Evolutionary conservation across 2,329 filamentous ascomycete genomes (phyloP).

Genomic region (Sordariomycetes sp.): DNA sequence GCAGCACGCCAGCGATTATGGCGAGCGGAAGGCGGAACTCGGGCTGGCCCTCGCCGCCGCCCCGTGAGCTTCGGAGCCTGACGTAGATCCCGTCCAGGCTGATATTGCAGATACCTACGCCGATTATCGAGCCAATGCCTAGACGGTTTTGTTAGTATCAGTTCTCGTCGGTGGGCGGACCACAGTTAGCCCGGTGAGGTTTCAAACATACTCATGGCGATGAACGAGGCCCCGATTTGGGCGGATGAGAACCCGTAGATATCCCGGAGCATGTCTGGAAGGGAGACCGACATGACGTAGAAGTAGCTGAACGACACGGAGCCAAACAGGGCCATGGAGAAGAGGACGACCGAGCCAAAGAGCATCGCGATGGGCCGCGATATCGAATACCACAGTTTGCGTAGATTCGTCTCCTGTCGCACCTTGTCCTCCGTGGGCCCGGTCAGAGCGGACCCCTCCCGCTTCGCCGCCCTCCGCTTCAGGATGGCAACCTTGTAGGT

Average conservation of each 20-base stretch:
- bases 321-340: conserved; percentile 33
- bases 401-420: background rate
- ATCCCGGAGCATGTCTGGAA: conserved; percentile 37
- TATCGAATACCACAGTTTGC: conserved; percentile 17
- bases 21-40: conserved; percentile 44
- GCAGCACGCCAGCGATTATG: conserved; percentile 30
- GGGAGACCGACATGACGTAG: conserved; percentile 42
- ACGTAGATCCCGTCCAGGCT: conserved; percentile 43
- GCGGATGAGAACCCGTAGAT: conserved; percentile 39
- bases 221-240: conserved; percentile 39
- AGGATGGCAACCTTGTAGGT: conserved; percentile 51
- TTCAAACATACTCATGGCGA: conserved; percentile 14
- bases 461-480: conserved; percentile 20
- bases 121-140: conserved; percentile 37
- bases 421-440: background rate
- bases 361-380: conserved; percentile 34
- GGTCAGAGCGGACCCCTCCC: background rate
- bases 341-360: conserved; percentile 40
- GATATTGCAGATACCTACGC: conserved; percentile 37
- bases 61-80: conserved; percentile 25
- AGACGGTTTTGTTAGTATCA: background rate
- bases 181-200: conserved; percentile 7
- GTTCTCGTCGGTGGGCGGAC: background rate
- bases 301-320: conserved; percentile 38
- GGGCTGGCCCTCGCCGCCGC: conserved; percentile 26